These are phyloP conservation scores for Dentipellis sp. DNA, from an alignment of 768 basidiomycete species.

Conservation along the genomic window DNA sequence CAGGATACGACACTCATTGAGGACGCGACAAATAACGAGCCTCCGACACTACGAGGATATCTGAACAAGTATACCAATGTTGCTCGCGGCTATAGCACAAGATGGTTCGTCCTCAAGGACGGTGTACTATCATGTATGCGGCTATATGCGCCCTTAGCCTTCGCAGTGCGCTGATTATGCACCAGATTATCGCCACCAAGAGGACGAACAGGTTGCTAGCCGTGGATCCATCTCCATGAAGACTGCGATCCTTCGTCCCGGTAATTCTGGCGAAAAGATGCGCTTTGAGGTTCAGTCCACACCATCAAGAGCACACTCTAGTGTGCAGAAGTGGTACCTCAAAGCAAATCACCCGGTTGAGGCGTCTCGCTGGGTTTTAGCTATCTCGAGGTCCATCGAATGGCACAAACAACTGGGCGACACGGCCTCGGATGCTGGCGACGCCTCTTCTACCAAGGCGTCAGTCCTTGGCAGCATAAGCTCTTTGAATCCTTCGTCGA, in stretches of 20 bases:
- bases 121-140: conserved; percentile 72
- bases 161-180: not conserved
- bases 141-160: not conserved
- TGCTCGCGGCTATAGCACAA: conserved; percentile 77
- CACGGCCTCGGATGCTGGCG: conserved; percentile 30
- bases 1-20: conserved; percentile 67
- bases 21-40: conserved; percentile 33
- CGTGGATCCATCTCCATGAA: conserved; percentile 87
- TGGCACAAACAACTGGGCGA: conserved; percentile 41
- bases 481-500: conserved; percentile 1
- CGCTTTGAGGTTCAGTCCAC: conserved; percentile 78
- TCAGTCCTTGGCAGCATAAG: conserved; percentile 6
- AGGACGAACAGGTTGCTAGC: conserved; percentile 79
- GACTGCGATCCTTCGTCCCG: conserved; percentile 54
- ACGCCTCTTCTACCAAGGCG: conserved; percentile 21
- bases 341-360: conserved; percentile 85
- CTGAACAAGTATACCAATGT: conserved; percentile 92
- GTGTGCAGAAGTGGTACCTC: conserved; percentile 70
- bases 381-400: conserved; percentile 65
- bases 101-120: conserved; percentile 88
- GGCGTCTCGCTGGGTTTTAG: conserved; percentile 79
- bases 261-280: conserved; percentile 43
- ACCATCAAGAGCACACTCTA: conserved; percentile 37
- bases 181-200: conserved; percentile 75
- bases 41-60: conserved; percentile 64